Percentiles rank a stretch among this genome's conserved stretches.
phyloP scores from a whole-genome alignment of 805 yeast species.

The Brettanomyces custersianus region DNA sequence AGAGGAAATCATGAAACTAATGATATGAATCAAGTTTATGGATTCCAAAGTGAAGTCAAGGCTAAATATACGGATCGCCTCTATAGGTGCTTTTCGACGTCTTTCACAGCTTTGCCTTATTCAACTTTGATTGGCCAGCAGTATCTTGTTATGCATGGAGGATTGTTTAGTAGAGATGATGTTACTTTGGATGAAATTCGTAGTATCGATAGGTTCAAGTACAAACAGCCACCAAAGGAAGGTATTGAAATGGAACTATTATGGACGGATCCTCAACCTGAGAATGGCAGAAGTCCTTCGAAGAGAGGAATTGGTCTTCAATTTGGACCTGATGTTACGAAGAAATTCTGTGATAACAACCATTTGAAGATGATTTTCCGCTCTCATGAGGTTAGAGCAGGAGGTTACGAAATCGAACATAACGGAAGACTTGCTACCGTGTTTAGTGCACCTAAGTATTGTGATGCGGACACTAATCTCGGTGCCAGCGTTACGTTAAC shows the following conservation, averaged over 20 bases:
- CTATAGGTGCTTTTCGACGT: conserved; percentile 75
- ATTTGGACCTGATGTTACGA: conserved; percentile 94
- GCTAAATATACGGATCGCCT: conserved; percentile 75
- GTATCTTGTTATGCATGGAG: conserved; percentile 92
- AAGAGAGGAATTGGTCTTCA: conserved; percentile 94
- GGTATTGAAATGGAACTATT: conserved; percentile 94
- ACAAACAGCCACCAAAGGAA: conserved; percentile 76
- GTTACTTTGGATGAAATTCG: conserved; percentile 69
- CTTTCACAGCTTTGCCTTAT: conserved; percentile 79
- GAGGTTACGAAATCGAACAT: conserved; percentile 84
- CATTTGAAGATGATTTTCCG: conserved; percentile 72
- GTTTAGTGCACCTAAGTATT: conserved; percentile 97
- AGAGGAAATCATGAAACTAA: conserved; percentile 97
- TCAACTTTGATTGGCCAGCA: conserved; percentile 72
- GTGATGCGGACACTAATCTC: conserved; percentile 83
- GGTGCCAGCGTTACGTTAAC: conserved; percentile 83
- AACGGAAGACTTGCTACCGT: conserved; percentile 81
- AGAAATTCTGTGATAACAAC: conserved; percentile 63
- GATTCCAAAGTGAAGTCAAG: conserved; percentile 93
- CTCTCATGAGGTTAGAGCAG: conserved; percentile 92
- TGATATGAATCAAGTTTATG: conserved; percentile 94
- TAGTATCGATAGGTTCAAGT: conserved; percentile 54
- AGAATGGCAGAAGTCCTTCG: conserved; percentile 73
- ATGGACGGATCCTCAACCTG: conserved; percentile 93
- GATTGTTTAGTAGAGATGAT: conserved; percentile 72